These are phyloP conservation scores for Catharanthus roseus DNA, from an alignment of 257 asterid species.

Conservation along the genomic window DNA sequence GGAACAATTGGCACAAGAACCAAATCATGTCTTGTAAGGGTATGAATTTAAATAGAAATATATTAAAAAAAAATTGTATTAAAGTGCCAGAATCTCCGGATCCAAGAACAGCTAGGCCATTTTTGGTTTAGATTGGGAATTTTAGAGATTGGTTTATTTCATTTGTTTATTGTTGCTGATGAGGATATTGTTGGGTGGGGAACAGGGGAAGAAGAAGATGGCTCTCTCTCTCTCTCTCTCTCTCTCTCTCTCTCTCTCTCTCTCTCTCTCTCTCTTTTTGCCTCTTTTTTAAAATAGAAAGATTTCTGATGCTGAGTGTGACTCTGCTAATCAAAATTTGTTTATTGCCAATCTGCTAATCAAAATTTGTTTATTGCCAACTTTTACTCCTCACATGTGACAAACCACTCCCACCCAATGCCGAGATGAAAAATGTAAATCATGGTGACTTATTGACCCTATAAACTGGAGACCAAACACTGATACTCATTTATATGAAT, in stretches of 20 bases:
- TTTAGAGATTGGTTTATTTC: constrained; percentile 30
- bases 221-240: background rate
- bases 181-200: constrained; percentile 15
- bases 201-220: constrained; percentile 8
- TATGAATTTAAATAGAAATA: constrained; percentile 18
- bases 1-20: constrained; percentile 17
- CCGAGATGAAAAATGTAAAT: too few species aligned
- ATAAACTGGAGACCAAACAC: too few species aligned
- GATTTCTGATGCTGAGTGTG: constrained; percentile 25
- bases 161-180: constrained; percentile 38
- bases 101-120: constrained; percentile 53
- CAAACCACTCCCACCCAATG: too few species aligned
- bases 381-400: constrained; percentile 28
- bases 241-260: too few species aligned
- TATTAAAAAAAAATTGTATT: background rate
- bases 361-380: constrained; percentile 13
- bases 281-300: constrained; percentile 4
- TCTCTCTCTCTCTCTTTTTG: background rate
- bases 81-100: constrained; percentile 48
- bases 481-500: too few species aligned
- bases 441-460: too few species aligned
- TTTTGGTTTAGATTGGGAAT: constrained; percentile 26
- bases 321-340: constrained; percentile 1
- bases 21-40: constrained; percentile 35
- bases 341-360: constrained; percentile 12